Conservation (phyloP, 139 green algal species). For the Coelastrella sp. region DNA sequence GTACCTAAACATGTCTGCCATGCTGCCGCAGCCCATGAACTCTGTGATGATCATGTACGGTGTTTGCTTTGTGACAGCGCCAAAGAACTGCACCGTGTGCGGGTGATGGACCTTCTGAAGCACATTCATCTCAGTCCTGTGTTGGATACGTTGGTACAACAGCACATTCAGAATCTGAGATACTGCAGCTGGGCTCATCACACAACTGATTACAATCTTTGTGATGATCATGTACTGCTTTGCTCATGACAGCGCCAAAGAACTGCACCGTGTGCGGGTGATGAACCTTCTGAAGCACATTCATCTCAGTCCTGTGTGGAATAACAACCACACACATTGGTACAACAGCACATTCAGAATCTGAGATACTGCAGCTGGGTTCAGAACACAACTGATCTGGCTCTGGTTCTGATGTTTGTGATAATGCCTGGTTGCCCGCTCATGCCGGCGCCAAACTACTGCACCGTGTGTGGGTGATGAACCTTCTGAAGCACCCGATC, state of each 20-base stretch:
- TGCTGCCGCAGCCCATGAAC: constrained; percentile 63
- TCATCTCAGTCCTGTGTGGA: constrained; percentile 80
- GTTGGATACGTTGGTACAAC: too few relatives aligned
- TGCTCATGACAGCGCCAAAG: constrained; percentile 87
- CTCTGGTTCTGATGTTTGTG: constrained; percentile 60
- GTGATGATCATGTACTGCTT: constrained; percentile 91
- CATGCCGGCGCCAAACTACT: constrained; percentile 93
- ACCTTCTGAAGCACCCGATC: constrained; percentile 93
- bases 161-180: too few relatives aligned
- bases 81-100: constrained; percentile 87
- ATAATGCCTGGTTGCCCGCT: constrained; percentile 90
- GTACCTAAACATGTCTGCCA: constrained; percentile 56
- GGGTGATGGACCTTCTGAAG: constrained; percentile 91
- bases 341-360: too few relatives aligned
- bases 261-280: constrained; percentile 88
- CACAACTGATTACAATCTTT: constrained; percentile 17
- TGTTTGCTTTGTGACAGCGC: constrained; percentile 86
- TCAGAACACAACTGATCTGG: too few relatives aligned
- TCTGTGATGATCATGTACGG: constrained; percentile 93
- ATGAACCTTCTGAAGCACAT: constrained; percentile 90
- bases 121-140: constrained; percentile 88
- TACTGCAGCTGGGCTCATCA: too few relatives aligned
- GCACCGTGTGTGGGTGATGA: constrained; percentile 82
- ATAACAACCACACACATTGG: too few relatives aligned
- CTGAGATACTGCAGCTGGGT: too few relatives aligned